A percentile compares a stretch with the other conserved stretches of the same genome.
Conservation (phyloP, 495 filamentous ascomycete species). For the Trichoderma asperelloides region DNA sequence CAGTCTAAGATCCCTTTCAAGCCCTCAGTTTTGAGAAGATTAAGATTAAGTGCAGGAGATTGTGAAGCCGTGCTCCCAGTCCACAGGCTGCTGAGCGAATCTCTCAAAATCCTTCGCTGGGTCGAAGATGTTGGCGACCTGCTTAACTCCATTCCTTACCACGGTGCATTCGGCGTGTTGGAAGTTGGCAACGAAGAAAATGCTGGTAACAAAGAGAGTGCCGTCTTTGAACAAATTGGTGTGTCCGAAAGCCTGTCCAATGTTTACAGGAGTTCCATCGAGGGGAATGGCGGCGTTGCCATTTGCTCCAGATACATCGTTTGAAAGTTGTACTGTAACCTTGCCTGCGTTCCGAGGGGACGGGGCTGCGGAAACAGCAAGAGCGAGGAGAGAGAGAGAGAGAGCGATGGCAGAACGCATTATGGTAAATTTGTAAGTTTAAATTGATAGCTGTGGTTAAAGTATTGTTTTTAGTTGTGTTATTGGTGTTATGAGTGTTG, state of each 20-base stretch:
- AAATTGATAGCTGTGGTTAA: background rate
- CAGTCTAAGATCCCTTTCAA: background rate
- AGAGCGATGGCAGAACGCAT: background rate
- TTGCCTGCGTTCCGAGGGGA: background rate
- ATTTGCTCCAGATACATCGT: background rate
- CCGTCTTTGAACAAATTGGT: background rate
- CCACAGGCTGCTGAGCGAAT: conserved; percentile 1
- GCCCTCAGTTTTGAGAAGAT: background rate
- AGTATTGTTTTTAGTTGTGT: background rate
- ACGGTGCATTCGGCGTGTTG: background rate
- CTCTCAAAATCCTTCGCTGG: background rate
- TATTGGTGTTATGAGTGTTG: background rate
- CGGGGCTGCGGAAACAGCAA: background rate
- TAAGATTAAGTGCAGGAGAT: background rate
- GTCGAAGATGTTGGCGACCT: background rate
- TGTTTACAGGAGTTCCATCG: background rate
- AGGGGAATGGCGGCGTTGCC: background rate
- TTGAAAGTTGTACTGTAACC: background rate
- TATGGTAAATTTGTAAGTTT: background rate
- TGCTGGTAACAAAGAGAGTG: background rate
- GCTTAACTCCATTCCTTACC: background rate
- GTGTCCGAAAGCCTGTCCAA: background rate
- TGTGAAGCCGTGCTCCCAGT: background rate
- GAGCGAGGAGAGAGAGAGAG: background rate
- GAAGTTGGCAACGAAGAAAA: background rate